phyloP scores from a whole-genome alignment of 2,329 filamentous ascomycete species.

The Colletotrichum phormii region DNA sequence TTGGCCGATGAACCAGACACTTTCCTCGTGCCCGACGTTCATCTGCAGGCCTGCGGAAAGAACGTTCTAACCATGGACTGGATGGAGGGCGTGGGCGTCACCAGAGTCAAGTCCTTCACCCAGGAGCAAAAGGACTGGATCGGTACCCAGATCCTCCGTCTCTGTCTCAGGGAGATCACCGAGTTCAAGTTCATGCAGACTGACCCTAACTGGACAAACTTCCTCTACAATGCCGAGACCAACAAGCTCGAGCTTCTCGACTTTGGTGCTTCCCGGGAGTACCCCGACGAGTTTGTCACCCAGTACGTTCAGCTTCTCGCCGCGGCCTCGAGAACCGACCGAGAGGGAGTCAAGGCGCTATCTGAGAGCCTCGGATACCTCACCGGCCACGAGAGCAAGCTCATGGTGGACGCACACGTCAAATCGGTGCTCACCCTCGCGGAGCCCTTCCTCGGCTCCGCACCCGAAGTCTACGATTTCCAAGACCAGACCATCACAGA shows the following conservation, averaged over 20 bases:
- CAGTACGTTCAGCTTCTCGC: constrained; percentile 84
- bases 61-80: constrained; percentile 94
- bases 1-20: constrained; percentile 79
- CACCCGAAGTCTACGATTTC: constrained; percentile 92
- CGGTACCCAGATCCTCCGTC: constrained; percentile 89
- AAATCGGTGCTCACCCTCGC: constrained; percentile 89
- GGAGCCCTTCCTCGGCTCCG: constrained; percentile 84
- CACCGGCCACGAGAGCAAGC: constrained; percentile 85
- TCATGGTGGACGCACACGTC: constrained; percentile 93
- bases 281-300: constrained; percentile 80
- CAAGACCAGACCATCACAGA: constrained; percentile 95
- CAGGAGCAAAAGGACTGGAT: constrained; percentile 96
- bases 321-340: constrained; percentile 80
- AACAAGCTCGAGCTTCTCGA: constrained; percentile 90
- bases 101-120: constrained; percentile 78
- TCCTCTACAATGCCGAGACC: constrained; percentile 82
- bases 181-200: constrained; percentile 99
- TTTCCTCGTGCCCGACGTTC: constrained; percentile 84
- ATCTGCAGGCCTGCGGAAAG: constrained; percentile 82
- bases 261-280: constrained; percentile 93
- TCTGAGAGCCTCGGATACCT: constrained; percentile 88
- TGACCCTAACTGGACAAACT: constrained; percentile 99
- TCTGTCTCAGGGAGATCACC: constrained; percentile 92
- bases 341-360: constrained; percentile 70
- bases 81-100: constrained; percentile 88